These are phyloP conservation scores for Plasmodium billcollinsi DNA, from an alignment of 169 alveolate genomes.

Conservation along the genomic window DNA sequence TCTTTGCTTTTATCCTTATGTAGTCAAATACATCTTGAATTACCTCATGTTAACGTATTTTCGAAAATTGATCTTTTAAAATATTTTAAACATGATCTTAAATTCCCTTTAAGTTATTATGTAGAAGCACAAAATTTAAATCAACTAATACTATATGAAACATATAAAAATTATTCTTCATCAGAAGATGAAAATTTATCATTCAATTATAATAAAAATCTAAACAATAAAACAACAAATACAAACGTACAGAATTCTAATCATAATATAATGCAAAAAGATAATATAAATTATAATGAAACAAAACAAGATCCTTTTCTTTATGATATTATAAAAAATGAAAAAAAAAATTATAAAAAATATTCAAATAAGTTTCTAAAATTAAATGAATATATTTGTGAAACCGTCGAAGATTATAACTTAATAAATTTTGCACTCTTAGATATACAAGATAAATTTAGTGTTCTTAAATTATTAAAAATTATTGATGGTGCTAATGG, in stretches of 20 bases:
- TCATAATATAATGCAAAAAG: not conserved
- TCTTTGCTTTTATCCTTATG: slow-evolving; percentile 94
- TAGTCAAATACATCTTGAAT: slow-evolving; percentile 94
- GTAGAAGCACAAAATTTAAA: slow-evolving; percentile 64
- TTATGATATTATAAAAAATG: slow-evolving; percentile 16
- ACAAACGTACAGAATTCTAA: not conserved
- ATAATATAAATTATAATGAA: slow-evolving; percentile 18
- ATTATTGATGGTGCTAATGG: slow-evolving; percentile 91
- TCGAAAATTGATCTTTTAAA: slow-evolving; percentile 91
- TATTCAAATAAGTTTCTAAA: slow-evolving; percentile 80
- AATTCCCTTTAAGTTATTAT: slow-evolving; percentile 64
- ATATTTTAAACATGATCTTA: slow-evolving; percentile 84
- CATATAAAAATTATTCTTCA: slow-evolving; percentile 51
- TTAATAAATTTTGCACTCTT: slow-evolving; percentile 86
- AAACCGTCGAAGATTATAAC: slow-evolving; percentile 84
- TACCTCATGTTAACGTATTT: slow-evolving; percentile 95
- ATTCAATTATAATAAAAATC: not conserved
- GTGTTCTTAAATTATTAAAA: slow-evolving; percentile 84
- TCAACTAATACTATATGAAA: slow-evolving; percentile 54
- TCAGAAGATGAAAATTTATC: slow-evolving; percentile 13
- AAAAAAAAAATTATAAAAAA: slow-evolving; percentile 40
- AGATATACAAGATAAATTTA: slow-evolving; percentile 89
- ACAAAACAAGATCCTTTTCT: too few relatives aligned
- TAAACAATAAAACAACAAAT: slow-evolving; percentile 36
- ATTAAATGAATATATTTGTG: slow-evolving; percentile 80